Conservation (phyloP, 2,329 filamentous ascomycete genomes). For the Cercospora sp. region DNA sequence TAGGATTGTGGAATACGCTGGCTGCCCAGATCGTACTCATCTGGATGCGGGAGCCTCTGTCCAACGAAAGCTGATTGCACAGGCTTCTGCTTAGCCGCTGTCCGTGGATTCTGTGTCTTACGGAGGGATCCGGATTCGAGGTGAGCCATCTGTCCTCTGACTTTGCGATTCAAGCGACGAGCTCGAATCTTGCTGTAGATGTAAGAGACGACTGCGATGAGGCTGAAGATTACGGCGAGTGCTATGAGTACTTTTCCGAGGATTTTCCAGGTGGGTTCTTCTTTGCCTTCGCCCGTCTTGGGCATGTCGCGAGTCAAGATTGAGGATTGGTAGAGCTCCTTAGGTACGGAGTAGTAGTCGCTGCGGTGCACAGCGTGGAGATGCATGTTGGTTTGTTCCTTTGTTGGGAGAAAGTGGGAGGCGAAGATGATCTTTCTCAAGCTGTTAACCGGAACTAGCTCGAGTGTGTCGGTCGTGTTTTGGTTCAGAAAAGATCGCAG, state of each 20-base stretch:
- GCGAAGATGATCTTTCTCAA: neutral
- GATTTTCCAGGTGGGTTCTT: conserved; percentile 3
- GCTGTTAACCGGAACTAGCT: conserved; percentile 3
- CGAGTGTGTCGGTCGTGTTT: neutral
- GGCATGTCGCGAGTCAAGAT: conserved; percentile 14
- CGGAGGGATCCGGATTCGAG: conserved; percentile 6
- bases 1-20: neutral
- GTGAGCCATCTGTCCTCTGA: neutral
- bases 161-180: conserved; percentile 1
- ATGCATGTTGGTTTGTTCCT: conserved; percentile 12
- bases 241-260: conserved; percentile 5
- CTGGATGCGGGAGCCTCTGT: neutral
- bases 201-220: neutral
- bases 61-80: neutral
- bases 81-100: neutral
- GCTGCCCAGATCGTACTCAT: neutral
- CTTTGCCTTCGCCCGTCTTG: conserved; percentile 4
- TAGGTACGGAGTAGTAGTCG: conserved; percentile 12
- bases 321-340: neutral
- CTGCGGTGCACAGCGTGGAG: conserved; percentile 16
- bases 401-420: neutral
- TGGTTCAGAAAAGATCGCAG: neutral
- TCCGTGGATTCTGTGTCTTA: neutral
- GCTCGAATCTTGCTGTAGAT: neutral
- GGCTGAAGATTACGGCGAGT: neutral